Evolutionary conservation across 805 yeast species (phyloP).

Genomic region (Saccharomycopsis fodiens): DNA sequence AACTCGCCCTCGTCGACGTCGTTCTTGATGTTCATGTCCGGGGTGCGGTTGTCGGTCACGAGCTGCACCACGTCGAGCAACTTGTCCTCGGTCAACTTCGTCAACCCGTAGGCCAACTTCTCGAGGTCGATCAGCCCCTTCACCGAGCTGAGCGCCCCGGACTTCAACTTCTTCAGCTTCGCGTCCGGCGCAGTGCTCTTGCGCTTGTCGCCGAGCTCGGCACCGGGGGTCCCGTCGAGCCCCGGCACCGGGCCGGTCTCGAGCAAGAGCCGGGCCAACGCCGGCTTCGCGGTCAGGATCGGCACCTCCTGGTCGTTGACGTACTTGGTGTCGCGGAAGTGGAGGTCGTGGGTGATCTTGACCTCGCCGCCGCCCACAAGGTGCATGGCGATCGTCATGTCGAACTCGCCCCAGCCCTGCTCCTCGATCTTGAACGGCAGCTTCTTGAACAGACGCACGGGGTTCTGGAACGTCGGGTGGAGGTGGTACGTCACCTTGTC

Average conservation of each 20-base stretch:
- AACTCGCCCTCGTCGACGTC: conserved; percentile 96
- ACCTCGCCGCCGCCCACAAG: conserved; percentile 84
- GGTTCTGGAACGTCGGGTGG: conserved; percentile 92
- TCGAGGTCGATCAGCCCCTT: conserved; percentile 84
- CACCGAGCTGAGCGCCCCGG: conserved; percentile 28
- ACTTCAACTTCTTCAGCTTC: conserved; percentile 25
- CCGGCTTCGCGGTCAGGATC: conserved; percentile 70
- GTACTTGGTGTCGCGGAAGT: conserved; percentile 72
- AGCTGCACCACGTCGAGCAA: conserved; percentile 91
- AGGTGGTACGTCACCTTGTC: conserved; percentile 90
- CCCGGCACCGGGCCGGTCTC: conserved; percentile 82
- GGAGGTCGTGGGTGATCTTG: conserved; percentile 81
- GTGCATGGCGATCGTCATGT: conserved; percentile 70
- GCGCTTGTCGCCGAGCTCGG: conserved; percentile 31
- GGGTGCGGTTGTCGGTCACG: conserved; percentile 93
- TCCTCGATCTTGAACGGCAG: conserved; percentile 85
- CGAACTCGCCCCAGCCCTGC: conserved; percentile 98
- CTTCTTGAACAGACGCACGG: conserved; percentile 70
- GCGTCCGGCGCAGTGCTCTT: conserved; percentile 25
- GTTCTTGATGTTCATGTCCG: conserved; percentile 92
- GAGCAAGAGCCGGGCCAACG: conserved; percentile 59
- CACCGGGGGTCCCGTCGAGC: conserved; percentile 24
- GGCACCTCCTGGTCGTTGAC: conserved; percentile 68
- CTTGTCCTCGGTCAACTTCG: conserved; percentile 87
- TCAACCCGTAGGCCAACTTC: conserved; percentile 80